A percentile compares a stretch with the other conserved stretches of the same genome.
These are phyloP conservation scores for Tolypocladium tundrense DNA, from an alignment of 2,329 filamentous ascomycete genomes.

Conservation along the genomic window DNA sequence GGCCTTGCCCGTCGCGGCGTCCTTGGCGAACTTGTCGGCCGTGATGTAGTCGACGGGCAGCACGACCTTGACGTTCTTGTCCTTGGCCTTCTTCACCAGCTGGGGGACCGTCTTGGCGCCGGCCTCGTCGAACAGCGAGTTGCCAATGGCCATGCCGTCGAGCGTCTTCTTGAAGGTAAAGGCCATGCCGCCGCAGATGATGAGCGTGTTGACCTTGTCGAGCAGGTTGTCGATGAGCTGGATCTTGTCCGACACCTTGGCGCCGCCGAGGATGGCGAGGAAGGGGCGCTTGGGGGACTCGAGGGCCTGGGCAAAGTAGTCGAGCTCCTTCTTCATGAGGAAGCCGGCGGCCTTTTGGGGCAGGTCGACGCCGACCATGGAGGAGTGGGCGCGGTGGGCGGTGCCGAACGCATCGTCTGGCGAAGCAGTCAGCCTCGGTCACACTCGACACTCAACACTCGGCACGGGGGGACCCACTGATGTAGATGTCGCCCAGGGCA, in stretches of 20 bases:
- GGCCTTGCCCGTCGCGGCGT: constrained; percentile 72
- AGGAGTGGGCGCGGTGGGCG: constrained; percentile 95
- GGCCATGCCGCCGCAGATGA: constrained; percentile 96
- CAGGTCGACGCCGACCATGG: constrained; percentile 94
- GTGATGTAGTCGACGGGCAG: constrained; percentile 93
- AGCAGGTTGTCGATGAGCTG: constrained; percentile 98
- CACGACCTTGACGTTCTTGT: constrained; percentile 89
- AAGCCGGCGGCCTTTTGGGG: constrained; percentile 96
- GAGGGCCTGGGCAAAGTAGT: constrained; percentile 97
- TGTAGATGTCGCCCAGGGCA: constrained; percentile 86
- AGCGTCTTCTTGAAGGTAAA: constrained; percentile 99
- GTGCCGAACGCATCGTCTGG: constrained; percentile 96
- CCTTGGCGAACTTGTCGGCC: constrained; percentile 83
- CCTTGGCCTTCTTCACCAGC: constrained; percentile 91
- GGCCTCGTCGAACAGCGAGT: constrained; percentile 85
- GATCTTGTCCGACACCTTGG: constrained; percentile 99
- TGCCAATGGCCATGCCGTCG: constrained; percentile 78
- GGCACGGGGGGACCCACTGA: constrained; percentile 55
- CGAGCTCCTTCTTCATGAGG: constrained; percentile 99
- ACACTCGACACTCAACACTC: not conserved
- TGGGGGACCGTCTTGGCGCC: constrained; percentile 84
- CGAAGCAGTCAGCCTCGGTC: constrained; percentile 10
- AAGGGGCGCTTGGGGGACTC: constrained; percentile 90
- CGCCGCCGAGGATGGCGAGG: constrained; percentile 94
- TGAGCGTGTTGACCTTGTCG: constrained; percentile 92